Base-by-base conservation (phyloP, 495 filamentous ascomycete species). In the Penicillium macrosclerotiorum region DNA sequence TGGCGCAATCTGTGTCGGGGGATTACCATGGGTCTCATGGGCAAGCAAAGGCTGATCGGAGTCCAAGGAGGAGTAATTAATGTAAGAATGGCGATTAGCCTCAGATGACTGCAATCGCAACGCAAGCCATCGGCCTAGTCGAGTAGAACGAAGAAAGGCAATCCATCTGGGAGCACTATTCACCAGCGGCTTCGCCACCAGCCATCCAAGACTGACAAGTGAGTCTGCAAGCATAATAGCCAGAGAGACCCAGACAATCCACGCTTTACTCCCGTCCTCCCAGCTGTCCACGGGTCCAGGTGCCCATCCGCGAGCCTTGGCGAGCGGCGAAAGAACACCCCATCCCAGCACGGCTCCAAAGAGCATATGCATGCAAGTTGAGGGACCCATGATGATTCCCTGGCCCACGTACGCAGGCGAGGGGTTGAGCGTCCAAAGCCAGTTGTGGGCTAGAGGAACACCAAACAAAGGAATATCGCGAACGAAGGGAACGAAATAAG, bases 201-300 rank as follows among this genome's bases (percentile, higher is more conserved):
- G 74, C 72, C 89, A 90, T 4, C 87, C 82, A 14, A 99, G 77
- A 53, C 88, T 96, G 41, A 96, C 77, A 3, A 97, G 70, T 2
- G 91, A 87, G 67, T 99, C 93, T 6, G 89, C 85, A 49, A 99
- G 78, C 93, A 99, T 99, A 50, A 99, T 94, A 1, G 93, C 89
- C 23, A 99, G 66, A 45, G 87, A 92, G 1, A 92, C 71, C 93
- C 93, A 99, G 0, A 97, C 88, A 46, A 99, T 96, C 93, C 93
- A 99, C 16, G 92, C 93, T 72, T 96, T 95, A 60, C 86, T 93
- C 5, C 93, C 93, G 24, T 72, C 79, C 44, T 85, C 83, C 94
- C 94, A 99, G 59, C 93, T 88, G 19, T 81, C 68, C 1, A 96
- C 89, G 1, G 80, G 74, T 0, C 90, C 93, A 1, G 90, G 87